These are phyloP conservation scores for Crithidia fasciculata DNA, from an alignment of 208 protist species.

Conservation along the genomic window DNA sequence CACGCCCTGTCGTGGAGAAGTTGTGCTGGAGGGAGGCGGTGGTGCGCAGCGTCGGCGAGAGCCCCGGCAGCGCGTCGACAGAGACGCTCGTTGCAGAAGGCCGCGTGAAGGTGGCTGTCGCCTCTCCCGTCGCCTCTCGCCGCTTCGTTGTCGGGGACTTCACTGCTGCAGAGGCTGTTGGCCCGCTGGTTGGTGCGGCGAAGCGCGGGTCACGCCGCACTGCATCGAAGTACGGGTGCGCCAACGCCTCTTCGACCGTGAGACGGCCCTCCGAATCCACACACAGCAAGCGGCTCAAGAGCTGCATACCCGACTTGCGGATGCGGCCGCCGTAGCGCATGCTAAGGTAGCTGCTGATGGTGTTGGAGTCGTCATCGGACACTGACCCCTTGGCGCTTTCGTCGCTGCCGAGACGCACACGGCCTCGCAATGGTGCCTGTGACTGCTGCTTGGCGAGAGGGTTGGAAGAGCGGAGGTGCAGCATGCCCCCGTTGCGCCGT, in stretches of 20 bases:
- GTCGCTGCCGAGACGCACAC: neutral
- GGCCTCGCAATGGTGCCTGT: neutral
- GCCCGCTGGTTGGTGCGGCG: neutral
- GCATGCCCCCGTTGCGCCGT: constrained; percentile 46
- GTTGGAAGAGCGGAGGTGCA: constrained; percentile 27
- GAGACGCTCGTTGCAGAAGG: constrained; percentile 3
- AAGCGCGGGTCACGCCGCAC: constrained; percentile 24
- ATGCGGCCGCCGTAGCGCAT: constrained; percentile 45
- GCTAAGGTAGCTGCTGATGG: constrained; percentile 36
- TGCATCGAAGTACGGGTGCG: constrained; percentile 77
- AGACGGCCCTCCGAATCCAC: constrained; percentile 52
- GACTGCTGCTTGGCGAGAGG: constrained; percentile 17
- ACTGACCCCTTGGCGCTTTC: neutral
- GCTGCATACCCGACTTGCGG: constrained; percentile 50
- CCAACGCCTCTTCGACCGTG: constrained; percentile 76
- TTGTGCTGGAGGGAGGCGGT: neutral
- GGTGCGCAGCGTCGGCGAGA: constrained; percentile 2
- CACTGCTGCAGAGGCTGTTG: neutral
- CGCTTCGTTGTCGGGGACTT: neutral
- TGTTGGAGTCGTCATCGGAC: neutral
- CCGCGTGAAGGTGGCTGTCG: neutral
- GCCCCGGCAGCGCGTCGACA: neutral
- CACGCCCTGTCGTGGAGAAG: neutral
- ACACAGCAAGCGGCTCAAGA: constrained; percentile 62
- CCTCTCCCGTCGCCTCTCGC: neutral